phyloP scores from a whole-genome alignment of 495 filamentous ascomycete genomes.

The Podospora pseudoanserina region DNA sequence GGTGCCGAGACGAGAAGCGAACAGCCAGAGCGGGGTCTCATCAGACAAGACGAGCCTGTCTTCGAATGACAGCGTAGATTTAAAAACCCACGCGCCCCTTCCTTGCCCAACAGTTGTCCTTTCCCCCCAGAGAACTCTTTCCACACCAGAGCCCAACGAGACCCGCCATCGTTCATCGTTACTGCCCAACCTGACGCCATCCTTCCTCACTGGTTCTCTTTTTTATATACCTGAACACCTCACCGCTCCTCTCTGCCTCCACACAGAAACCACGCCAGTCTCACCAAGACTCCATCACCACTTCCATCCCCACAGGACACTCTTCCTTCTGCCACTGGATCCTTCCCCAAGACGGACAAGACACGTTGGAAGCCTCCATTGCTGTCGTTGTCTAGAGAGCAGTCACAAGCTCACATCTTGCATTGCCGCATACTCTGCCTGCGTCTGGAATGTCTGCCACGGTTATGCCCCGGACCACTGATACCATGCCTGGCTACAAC shows the following conservation, averaged over 20 bases:
- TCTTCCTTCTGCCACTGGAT: constrained; percentile 6
- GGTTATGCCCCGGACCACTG: constrained; percentile 39
- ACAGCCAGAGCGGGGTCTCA: constrained; percentile 20
- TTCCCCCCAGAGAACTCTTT: constrained; percentile 34
- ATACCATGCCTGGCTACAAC: constrained; percentile 48
- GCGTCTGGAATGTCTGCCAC: constrained; percentile 41
- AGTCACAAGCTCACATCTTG: constrained; percentile 10
- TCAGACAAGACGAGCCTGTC: not conserved
- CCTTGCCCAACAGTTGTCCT: constrained; percentile 45
- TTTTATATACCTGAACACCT: constrained; percentile 4
- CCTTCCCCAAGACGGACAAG: constrained; percentile 15
- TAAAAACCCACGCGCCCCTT: constrained; percentile 49
- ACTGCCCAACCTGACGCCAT: constrained; percentile 40
- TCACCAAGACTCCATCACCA: constrained; percentile 13
- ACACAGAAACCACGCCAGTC: not conserved
- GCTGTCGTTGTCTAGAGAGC: constrained; percentile 22
- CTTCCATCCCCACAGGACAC: not conserved
- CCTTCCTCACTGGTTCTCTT: constrained; percentile 14
- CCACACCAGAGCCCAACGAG: constrained; percentile 42
- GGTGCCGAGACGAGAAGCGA: constrained; percentile 11
- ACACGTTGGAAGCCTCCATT: constrained; percentile 10
- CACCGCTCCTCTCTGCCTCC: constrained; percentile 9
- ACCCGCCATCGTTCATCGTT: constrained; percentile 29
- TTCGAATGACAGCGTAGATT: constrained; percentile 23
- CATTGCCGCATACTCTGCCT: not conserved